Evolutionary conservation across 352 stramenopile species (phyloP).

Genomic region (Saprolegnia diclina): DNA sequence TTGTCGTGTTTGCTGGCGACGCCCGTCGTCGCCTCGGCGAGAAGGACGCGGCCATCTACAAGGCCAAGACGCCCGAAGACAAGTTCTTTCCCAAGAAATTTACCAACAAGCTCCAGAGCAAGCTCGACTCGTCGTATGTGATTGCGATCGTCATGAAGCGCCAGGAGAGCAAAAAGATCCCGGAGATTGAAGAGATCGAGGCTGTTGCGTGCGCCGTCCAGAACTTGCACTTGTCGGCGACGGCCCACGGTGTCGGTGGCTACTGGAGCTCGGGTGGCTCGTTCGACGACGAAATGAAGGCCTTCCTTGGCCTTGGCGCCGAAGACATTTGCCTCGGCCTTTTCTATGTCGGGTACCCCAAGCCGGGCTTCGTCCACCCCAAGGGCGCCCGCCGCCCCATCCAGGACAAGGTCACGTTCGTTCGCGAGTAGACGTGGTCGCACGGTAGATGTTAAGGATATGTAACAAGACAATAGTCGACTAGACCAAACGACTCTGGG

Average conservation of each 20-base stretch:
- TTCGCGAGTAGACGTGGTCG: conserved; percentile 10
- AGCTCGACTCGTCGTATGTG: conserved; percentile 60
- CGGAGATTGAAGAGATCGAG: conserved; percentile 76
- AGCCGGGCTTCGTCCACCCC: conserved; percentile 37
- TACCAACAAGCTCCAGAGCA: conserved; percentile 71
- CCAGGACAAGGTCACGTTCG: conserved; percentile 62
- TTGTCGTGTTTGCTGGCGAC: conserved; percentile 62
- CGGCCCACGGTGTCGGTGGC: conserved; percentile 57
- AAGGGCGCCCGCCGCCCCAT: conserved; percentile 63
- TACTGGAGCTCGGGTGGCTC: conserved; percentile 83
- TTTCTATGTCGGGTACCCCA: conserved; percentile 77
- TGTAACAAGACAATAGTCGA: too few relatives aligned
- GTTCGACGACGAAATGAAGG: conserved; percentile 75
- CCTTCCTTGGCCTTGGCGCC: conserved; percentile 52
- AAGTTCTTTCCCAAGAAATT: conserved; percentile 78
- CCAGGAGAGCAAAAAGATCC: conserved; percentile 71
- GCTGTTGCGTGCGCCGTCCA: conserved; percentile 71
- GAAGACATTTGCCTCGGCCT: conserved; percentile 78
- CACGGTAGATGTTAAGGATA: not conserved
- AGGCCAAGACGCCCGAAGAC: conserved; percentile 47
- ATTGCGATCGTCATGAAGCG: conserved; percentile 86
- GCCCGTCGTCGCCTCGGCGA: conserved; percentile 52
- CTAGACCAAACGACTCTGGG: too few relatives aligned
- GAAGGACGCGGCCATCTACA: conserved; percentile 65
- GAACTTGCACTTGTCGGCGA: conserved; percentile 77